Evolutionary conservation across 2,329 filamentous ascomycete species (phyloP), one percentile per base, ranked within the genome.

Genomic region (Parastagonospora avenae): DNA sequence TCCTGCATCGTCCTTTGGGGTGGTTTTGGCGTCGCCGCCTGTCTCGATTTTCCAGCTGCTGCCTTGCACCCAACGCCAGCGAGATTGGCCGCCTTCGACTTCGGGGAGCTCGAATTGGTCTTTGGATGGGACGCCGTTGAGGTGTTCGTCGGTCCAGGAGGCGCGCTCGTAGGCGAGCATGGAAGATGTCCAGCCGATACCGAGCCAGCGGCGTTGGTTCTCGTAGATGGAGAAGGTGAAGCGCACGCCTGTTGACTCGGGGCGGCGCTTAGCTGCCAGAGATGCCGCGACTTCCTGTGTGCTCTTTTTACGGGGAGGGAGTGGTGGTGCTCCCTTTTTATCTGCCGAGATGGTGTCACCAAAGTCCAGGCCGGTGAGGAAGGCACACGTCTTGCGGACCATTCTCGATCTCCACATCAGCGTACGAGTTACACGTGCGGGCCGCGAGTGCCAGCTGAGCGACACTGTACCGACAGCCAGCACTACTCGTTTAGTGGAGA

Each of bases 211-310:
- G 36, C 94, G 85, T 74, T 99, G 94, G 64, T 99, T 99, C 72
- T 99, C 94, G 67, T 92, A 97, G 2, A 99, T 82, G 41, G 94
- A 92, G 57, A 99, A 99, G 0, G 94, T 99, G 67, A 99, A 99
- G 38, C 92, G 90, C 11, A 99, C 90, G 1, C 92, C 92, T 0
- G 91, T 85, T 4, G 89, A 87, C 28, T 71, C 69, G 29, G 73
- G 73, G 19, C 72, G 70, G 14, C 71, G 66, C 53, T 76, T 76
- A 15, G 75, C 73, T 29, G 64, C 63, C n/a, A 77, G 57, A 10
- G 73, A 72, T 6, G 79, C 78, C 12, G 78, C 76, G 29, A 82
- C 74, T 45, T 79, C 77, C 28, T 79, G 75, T 7, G 75, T 67
- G 58, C 75, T 77, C 33, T 79, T 77, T 50, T 79, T 76, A 32